Evolutionary conservation across 192 early-diverging fungal genomes (phyloP), one percentile per base, ranked within the genome.

Genomic region (Pecoramyces ruminantium): DNA sequence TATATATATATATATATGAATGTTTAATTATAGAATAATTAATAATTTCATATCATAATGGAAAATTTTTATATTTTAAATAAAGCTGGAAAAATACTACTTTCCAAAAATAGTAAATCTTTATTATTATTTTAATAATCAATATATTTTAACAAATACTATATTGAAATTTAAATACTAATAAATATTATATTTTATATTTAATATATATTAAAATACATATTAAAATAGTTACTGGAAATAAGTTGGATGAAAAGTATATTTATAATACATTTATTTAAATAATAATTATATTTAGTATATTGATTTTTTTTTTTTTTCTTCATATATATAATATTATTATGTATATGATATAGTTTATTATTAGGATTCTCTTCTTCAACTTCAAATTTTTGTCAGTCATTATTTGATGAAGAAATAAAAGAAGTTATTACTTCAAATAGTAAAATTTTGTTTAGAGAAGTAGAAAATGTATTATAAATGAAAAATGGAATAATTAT

Each of bases 361-460:
- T 84, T 89, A 0, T 82, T 91, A n/a, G 90, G 88, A n/a, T 91
- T 91, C 81, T 86, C 90, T 16, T 87, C 89, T 9, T 91, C 90
- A 2, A 81, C 89, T 1, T 87, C 89, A 12, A 91, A 91, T 81
- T 91, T 91, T 80, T 87, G 86, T 78, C 82, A 83, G 29, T 87
- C 89, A 29, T 82, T 91, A 30, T 82, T 91, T 29, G 87, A 87
- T 17, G 90, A 91, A 80, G 86, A 90, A 30, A 84, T 91, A 29
- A 84, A 83, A 29, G 90, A 91, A 82, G 85, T 91, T 29, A 80
- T 88, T 17, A 86, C 88, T 6, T 30, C 83, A 21, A 85, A 86
- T 78, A 86, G 90, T 17, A 40, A 86, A 42, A 88, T 91, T 30
- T 30, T 89, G 9, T 87, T 87, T 80, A 88, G 86, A 78, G 86